phyloP scores from a whole-genome alignment of 441 rosid genomes.

The Omphalea diandra region DNA sequence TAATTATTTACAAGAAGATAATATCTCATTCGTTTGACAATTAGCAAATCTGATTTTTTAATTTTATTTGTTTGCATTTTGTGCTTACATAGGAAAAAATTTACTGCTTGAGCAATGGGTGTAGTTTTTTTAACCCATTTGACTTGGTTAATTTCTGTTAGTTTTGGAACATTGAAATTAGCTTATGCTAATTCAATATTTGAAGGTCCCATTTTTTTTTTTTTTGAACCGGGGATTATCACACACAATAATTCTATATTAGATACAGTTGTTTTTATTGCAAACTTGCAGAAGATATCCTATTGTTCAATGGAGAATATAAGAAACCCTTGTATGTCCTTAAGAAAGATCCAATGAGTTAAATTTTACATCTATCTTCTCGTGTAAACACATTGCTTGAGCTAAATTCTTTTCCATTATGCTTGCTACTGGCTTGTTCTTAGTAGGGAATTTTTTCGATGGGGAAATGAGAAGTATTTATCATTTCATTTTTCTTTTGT shows the following conservation, averaged over 20 bases:
- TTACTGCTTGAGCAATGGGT: not conserved
- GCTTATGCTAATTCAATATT: not conserved
- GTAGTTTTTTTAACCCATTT: not conserved
- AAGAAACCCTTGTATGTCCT: not conserved
- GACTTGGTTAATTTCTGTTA: not conserved
- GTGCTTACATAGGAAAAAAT: not conserved
- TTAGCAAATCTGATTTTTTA: not conserved
- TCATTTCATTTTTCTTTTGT: not conserved
- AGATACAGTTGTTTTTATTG: not conserved
- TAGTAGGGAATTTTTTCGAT: not conserved
- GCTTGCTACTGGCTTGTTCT: too few relatives aligned
- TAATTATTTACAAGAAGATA: slow-evolving; percentile 21
- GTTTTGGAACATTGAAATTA: not conserved
- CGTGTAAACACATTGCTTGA: not conserved
- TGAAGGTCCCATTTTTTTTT: not conserved
- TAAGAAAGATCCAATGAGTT: not conserved
- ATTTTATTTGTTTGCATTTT: not conserved
- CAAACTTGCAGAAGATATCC: not conserved
- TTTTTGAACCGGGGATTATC: not conserved
- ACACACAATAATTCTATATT: not conserved
- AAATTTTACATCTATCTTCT: not conserved
- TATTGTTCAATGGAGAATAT: not conserved
- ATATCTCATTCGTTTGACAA: not conserved
- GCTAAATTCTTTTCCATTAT: not conserved
- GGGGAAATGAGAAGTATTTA: not conserved